Evolutionary conservation across 441 rosid genomes (phyloP), one percentile per base, ranked within the genome.

Genomic region (Croton setiger): DNA sequence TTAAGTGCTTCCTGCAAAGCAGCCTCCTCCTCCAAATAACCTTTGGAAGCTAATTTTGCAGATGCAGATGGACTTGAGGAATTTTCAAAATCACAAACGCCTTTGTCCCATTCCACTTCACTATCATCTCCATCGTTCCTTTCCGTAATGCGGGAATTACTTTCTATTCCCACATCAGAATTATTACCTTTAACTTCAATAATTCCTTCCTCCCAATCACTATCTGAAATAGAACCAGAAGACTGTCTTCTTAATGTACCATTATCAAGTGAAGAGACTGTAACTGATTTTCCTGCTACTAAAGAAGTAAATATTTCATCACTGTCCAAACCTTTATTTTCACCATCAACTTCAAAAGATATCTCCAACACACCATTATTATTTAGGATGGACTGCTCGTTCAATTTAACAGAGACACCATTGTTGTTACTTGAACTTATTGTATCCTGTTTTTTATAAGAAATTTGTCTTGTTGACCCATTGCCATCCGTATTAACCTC

Each of bases 1-100:
- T 87, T 76, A 70, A 95, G 85, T 67, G 98, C 99, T 86, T 90
- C 92, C 75, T 84, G 90, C 70, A 89, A 82, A 76, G 86, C 88
- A 78, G 92, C 84, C 77, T 92, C 96, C 78, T 95, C 99, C 82
- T 87, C 85, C 70, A 82, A 56, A 75, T 73, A 59, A 64, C 98
- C 96, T 81, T 74, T 87, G 44, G 94, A 87, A 69, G 82, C 66
- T 14, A 76, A 63, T 73, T 73, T 76, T 31, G 66, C 75, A 59
- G 81, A 77, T 72, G 74, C 81, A 35, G 60, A 58, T 13, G 60
- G 78, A 39, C 56, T 70, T 4, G 58, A 67, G 41, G 81, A 72
- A 23, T 41, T 78, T 56, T 75, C 76, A 51, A 72, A 66, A 54
- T 56, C 71, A 73, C 68, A 74, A 62, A 69, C 69, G 54, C 70